phyloP scores from a whole-genome alignment of 495 filamentous ascomycete genomes.

The Penicillium coffeae region DNA sequence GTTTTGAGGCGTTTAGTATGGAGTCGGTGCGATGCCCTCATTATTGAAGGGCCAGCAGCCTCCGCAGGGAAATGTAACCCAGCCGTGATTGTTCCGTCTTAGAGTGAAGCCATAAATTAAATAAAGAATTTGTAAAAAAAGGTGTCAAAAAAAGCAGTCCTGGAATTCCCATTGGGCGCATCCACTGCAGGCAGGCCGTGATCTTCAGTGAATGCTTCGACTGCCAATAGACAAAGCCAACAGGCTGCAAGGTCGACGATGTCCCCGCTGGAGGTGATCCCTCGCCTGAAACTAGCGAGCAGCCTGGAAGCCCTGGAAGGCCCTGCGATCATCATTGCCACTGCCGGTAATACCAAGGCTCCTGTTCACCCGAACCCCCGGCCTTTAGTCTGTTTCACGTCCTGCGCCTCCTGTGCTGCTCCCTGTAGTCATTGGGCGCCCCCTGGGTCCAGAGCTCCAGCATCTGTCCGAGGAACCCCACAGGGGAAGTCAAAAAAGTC shows the following conservation, averaged over 20 bases:
- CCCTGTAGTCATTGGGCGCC: not conserved
- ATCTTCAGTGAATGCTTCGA: not conserved
- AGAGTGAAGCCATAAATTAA: no score
- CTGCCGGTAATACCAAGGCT: constrained; percentile 1
- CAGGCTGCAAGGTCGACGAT: not conserved
- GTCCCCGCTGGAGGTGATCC: constrained; percentile 5
- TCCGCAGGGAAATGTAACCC: not conserved
- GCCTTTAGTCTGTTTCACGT: constrained; percentile 12
- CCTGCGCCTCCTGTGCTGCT: constrained; percentile 5
- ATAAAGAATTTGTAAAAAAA: not conserved
- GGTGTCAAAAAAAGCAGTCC: not conserved
- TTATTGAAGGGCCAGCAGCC: no score
- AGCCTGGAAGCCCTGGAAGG: no score
- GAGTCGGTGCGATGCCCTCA: not conserved
- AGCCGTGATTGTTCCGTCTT: no score
- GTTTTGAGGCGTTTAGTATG: not conserved
- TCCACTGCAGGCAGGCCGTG: not conserved
- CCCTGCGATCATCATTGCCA: constrained; percentile 7
- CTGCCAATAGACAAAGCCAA: no score
- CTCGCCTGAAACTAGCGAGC: constrained; percentile 14
- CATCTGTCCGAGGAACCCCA: not conserved
- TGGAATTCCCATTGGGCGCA: not conserved
- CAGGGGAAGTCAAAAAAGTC: not conserved
- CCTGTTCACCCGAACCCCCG: not conserved
- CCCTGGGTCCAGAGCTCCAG: not conserved